phyloP scores from a whole-genome alignment of 2,329 filamentous ascomycete genomes.

The Fusarium globosum region DNA sequence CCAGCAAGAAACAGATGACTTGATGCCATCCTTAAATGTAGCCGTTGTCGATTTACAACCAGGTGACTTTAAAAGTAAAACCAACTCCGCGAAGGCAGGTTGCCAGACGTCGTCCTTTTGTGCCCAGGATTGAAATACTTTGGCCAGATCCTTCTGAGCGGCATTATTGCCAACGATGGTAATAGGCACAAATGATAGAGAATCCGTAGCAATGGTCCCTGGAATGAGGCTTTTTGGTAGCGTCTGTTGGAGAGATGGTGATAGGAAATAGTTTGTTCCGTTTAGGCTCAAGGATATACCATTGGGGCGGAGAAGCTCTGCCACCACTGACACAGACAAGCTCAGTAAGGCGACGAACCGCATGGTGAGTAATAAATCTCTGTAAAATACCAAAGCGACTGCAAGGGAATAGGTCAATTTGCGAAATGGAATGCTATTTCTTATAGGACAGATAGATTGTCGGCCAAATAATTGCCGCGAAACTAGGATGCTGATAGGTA shows the following conservation, averaged over 20 bases:
- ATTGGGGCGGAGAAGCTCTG: background rate
- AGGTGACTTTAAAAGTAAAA: background rate
- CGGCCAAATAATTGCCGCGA: background rate
- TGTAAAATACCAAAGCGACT: accelerated
- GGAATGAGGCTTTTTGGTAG: background rate
- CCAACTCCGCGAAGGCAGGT: background rate
- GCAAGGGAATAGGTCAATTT: accelerated
- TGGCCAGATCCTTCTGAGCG: accelerated
- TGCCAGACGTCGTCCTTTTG: slow-evolving; percentile 1
- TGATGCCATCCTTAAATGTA: background rate
- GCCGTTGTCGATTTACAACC: background rate
- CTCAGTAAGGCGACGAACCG: accelerated
- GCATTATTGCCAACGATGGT: background rate
- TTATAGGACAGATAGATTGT: background rate
- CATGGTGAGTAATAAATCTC: background rate
- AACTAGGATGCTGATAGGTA: background rate
- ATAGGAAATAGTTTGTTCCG: background rate
- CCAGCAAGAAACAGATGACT: background rate
- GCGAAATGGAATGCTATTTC: background rate
- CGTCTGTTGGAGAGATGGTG: background rate
- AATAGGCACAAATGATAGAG: background rate
- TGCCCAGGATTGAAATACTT: background rate
- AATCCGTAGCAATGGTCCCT: accelerated
- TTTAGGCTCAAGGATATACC: background rate
- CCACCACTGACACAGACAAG: background rate